A percentile compares a stretch with the other conserved stretches of the same genome.
These are phyloP conservation scores for Geotrichum fermentans DNA, from an alignment of 1,139 yeast genomes.

Conservation along the genomic window DNA sequence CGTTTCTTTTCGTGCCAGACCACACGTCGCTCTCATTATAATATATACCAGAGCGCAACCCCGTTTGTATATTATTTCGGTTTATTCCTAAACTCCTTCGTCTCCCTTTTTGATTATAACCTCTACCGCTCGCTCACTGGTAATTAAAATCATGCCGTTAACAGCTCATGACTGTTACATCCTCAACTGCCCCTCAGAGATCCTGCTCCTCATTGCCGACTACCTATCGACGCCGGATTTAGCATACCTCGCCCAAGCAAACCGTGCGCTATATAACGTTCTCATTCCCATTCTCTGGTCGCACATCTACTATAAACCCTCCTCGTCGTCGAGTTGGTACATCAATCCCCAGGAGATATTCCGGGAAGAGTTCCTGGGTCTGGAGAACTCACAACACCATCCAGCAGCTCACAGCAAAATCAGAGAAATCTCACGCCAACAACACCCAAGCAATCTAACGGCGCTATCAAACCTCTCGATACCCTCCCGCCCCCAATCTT, in stretches of 20 bases:
- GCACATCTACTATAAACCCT: constrained; percentile 3
- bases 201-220: constrained; percentile 5
- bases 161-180: not conserved
- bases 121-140: not conserved
- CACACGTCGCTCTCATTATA: too few relatives aligned
- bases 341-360: constrained; percentile 5
- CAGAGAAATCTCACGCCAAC: constrained; percentile 3
- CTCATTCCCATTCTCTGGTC: constrained; percentile 11
- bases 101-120: not conserved
- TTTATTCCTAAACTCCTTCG: not conserved
- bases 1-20: too few relatives aligned
- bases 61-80: too few relatives aligned
- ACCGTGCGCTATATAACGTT: constrained; percentile 1
- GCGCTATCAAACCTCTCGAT: constrained; percentile 1
- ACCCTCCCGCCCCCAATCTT: not conserved
- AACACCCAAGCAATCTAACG: not conserved
- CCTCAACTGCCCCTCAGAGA: constrained; percentile 7
- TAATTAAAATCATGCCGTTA: not conserved
- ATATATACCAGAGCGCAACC: too few relatives aligned
- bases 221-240: constrained; percentile 6
- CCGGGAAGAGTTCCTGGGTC: constrained; percentile 5
- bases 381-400: constrained; percentile 2
- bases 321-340: constrained; percentile 6
- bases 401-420: constrained; percentile 2
- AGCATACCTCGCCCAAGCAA: constrained; percentile 2